Conservation (phyloP, 1,284 basidiomycete genomes). For the Melanopsichium pennsylvanicum region DNA sequence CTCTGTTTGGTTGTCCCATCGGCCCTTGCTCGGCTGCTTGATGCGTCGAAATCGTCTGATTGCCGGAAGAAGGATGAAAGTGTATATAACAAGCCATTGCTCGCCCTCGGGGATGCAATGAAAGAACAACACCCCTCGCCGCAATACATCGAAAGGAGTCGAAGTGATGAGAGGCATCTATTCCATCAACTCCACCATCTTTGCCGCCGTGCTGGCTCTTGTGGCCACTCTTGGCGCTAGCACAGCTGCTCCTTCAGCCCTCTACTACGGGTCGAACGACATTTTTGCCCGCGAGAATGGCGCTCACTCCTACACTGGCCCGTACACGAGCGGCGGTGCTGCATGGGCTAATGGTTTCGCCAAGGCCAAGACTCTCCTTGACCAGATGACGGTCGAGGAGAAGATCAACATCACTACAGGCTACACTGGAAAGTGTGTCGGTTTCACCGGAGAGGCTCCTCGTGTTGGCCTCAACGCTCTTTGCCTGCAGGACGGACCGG, state of each 20-base stretch:
- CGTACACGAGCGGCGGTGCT: slow-evolving; percentile 36
- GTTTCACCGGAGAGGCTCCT: slow-evolving; percentile 67
- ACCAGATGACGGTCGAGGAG: slow-evolving; percentile 68
- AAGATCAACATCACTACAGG: slow-evolving; percentile 68
- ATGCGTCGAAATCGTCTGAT: background rate
- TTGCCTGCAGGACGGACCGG: slow-evolving; percentile 71
- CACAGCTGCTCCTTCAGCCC: slow-evolving; percentile 2
- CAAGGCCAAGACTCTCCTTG: slow-evolving; percentile 68
- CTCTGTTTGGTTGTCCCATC: too few relatives aligned
- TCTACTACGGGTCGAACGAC: slow-evolving; percentile 9
- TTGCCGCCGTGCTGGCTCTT: slow-evolving; percentile 6
- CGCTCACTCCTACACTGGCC: slow-evolving; percentile 29
- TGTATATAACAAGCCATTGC: too few relatives aligned
- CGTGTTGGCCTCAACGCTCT: slow-evolving; percentile 74
- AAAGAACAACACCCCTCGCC: too few relatives aligned
- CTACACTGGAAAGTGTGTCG: slow-evolving; percentile 53
- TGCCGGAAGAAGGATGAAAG: background rate
- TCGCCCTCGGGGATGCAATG: too few relatives aligned
- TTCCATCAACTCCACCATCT: slow-evolving; percentile 2
- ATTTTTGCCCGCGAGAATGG: slow-evolving; percentile 16
- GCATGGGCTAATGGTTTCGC: slow-evolving; percentile 72
- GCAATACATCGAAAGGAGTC: too few relatives aligned
- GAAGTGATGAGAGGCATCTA: too few relatives aligned
- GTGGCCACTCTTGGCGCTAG: background rate
- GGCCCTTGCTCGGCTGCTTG: background rate